Conservation (phyloP, 768 basidiomycete species). For the Leccinum barrowsii region DNA sequence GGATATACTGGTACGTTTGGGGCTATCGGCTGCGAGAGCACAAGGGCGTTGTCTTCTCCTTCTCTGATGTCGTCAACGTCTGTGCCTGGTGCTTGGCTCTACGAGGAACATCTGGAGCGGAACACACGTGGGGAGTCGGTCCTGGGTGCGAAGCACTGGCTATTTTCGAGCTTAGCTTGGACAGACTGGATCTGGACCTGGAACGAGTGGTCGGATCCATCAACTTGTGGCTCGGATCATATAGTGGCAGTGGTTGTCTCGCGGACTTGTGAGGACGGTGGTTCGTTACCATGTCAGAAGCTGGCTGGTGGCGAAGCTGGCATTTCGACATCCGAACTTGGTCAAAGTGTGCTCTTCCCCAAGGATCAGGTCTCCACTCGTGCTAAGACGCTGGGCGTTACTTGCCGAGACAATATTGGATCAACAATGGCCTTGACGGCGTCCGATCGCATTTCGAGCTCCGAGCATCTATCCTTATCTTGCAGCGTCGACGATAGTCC, state of each 20-base stretch:
- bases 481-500: not conserved
- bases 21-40: not conserved
- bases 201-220: not conserved
- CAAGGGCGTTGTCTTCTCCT: not conserved
- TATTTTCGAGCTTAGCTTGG: not conserved
- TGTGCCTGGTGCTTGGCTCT: conserved; percentile 8
- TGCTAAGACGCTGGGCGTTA: not conserved
- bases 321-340: not conserved
- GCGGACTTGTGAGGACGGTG: not conserved
- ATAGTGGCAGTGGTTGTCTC: not conserved
- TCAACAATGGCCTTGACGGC: not conserved
- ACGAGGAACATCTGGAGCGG: not conserved
- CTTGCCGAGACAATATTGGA: not conserved
- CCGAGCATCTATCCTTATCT: not conserved
- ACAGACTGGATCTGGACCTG: not conserved
- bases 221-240: not conserved
- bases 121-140: not conserved
- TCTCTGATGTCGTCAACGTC: not conserved
- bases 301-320: not conserved
- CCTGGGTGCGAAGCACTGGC: not conserved
- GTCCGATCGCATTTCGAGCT: not conserved
- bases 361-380: not conserved
- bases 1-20: not conserved
- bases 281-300: not conserved
- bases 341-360: not conserved